A percentile compares a stretch with the other conserved stretches of the same genome.
Evolutionary conservation across 2,329 filamentous ascomycete genomes (phyloP).

Genomic region (Beauveria caledonica): DNA sequence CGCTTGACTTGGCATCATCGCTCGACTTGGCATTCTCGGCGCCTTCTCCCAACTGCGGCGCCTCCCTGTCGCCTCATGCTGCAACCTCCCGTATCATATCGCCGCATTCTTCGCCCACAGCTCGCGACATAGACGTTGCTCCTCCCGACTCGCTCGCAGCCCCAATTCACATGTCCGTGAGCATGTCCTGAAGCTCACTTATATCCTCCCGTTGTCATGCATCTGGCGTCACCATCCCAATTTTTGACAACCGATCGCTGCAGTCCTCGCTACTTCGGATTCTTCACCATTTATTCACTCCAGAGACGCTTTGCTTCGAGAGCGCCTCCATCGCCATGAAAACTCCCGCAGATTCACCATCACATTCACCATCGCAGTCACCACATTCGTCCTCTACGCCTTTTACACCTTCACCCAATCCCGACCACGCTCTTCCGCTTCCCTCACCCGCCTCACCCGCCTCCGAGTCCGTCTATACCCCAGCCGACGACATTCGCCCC

Average conservation of each 20-base stretch:
- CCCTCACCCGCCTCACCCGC: background rate
- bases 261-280: background rate
- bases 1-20: background rate
- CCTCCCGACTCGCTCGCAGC: background rate
- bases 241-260: background rate
- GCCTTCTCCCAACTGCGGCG: background rate
- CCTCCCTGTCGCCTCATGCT: background rate
- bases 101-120: background rate
- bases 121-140: background rate
- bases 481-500: background rate
- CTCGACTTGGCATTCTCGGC: background rate
- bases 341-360: background rate
- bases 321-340: constrained; percentile 5
- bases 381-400: background rate
- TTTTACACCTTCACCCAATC: background rate
- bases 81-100: background rate
- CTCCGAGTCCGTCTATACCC: background rate
- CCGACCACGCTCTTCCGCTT: background rate
- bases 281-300: background rate
- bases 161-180: background rate
- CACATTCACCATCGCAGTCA: too few relatives aligned
- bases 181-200: background rate
- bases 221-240: background rate
- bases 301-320: background rate
- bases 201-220: constrained; percentile 7